Base-by-base conservation (phyloP, 176 grass and related monocot species). In the Echinochloa phyllopogon region DNA sequence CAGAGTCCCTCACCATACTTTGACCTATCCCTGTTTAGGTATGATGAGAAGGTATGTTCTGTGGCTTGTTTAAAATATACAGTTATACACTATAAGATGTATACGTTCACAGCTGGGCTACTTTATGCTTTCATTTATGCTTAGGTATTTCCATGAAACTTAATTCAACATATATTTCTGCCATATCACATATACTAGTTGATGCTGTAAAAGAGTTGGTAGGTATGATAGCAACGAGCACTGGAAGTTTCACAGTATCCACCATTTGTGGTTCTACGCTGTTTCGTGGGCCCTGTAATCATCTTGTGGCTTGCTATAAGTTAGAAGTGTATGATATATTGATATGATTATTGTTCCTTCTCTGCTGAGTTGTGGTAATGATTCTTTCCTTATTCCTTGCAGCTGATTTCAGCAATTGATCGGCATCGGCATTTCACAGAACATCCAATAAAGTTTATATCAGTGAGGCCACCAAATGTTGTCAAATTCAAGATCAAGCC, bases 381-480 rank as follows among this genome's bases (percentile, higher is more conserved):
- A 21, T 71, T 20, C 18, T 25, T 70, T 83, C 40, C n/a, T 42
- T 21, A 37, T 79, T 57, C 56, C 63, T 88, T 81, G 14, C 81
- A 98, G 96, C 84, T 98, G 86, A 98, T 98, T 85, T 98, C 96
- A 36, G 87, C 89, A 27, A 90, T 86, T 69, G 96, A 95, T 69
- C 87, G 96, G 48, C 96, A 92, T 52, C 90, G 93, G 79, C 93
- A 98, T 75, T 90, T 89, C 37, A 87, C 93, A 53, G 96, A 98
- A 68, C 93, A 98, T 90, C 96, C 96, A 52, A 98, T 98, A 88
- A 98, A 98, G 70, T 98, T 98, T 85, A 95, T 98, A 72, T 94
- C 96, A 9, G 81, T 87, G 87, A 94, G 90, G 69, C 91, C 93
- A 81, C 91, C 93, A 39, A 92, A 92, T 75, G 86, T 95, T 39